A percentile compares a stretch with the other conserved stretches of the same genome.
These are phyloP conservation scores for Suzukiozyma palmioleophila DNA, from an alignment of 1,139 yeast genomes.

Conservation along the genomic window DNA sequence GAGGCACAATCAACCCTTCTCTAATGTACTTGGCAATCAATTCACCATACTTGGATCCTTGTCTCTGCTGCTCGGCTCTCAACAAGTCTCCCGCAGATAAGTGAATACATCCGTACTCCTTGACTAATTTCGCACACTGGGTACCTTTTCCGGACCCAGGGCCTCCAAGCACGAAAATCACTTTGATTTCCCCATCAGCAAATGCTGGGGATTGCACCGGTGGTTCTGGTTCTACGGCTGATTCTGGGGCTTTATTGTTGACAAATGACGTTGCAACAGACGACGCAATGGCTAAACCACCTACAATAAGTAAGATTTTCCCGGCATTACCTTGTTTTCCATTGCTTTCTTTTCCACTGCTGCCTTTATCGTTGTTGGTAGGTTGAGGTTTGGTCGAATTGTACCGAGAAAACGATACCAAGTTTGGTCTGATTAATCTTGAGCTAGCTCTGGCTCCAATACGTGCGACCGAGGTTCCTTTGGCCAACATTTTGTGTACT, in stretches of 20 bases:
- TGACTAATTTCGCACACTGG: slow-evolving; percentile 82
- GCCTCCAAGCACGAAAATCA: slow-evolving; percentile 84
- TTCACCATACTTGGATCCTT: slow-evolving; percentile 80
- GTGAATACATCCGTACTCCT: slow-evolving; percentile 79
- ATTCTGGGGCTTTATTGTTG: slow-evolving; percentile 42
- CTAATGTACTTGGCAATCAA: slow-evolving; percentile 78
- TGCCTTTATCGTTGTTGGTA: neutral
- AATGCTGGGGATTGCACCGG: slow-evolving; percentile 38
- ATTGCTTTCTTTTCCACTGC: slow-evolving; percentile 1
- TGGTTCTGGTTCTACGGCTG: slow-evolving; percentile 40
- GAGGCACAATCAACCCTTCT: slow-evolving; percentile 92
- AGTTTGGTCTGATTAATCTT: slow-evolving; percentile 5
- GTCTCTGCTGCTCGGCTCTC: slow-evolving; percentile 84
- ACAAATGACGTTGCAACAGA: slow-evolving; percentile 41
- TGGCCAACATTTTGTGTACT: slow-evolving; percentile 1
- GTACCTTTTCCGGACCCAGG: slow-evolving; percentile 98
- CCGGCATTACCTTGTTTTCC: slow-evolving; percentile 13
- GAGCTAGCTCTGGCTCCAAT: slow-evolving; percentile 6
- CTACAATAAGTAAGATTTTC: slow-evolving; percentile 27
- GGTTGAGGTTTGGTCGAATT: slow-evolving; percentile 13
- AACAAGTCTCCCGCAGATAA: slow-evolving; percentile 92
- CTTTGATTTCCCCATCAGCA: slow-evolving; percentile 61
- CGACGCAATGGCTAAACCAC: slow-evolving; percentile 43
- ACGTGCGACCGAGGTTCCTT: neutral
- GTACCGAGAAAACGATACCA: slow-evolving; percentile 11